Conservation (phyloP, 164 flowering plant genomes). For the Litsea cubeba region DNA sequence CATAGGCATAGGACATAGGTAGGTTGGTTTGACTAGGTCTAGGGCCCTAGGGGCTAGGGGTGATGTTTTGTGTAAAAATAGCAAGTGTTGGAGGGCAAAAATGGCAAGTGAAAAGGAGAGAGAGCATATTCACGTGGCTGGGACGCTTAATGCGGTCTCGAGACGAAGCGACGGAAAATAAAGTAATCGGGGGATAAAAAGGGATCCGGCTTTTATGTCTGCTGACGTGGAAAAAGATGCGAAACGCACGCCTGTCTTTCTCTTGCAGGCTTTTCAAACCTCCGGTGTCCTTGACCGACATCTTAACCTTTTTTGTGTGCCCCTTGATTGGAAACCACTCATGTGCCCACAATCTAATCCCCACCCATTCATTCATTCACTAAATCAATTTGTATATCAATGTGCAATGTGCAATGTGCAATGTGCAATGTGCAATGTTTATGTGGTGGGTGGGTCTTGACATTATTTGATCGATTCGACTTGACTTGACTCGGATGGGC, state of each 20-base stretch:
- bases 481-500: too few relatives aligned
- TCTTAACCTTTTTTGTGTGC: not conserved
- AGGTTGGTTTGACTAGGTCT: too few relatives aligned
- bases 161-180: not conserved
- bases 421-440: too few relatives aligned
- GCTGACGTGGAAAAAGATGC: constrained; percentile 9
- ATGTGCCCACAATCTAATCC: not conserved
- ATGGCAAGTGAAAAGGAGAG: not conserved
- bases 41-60: too few relatives aligned
- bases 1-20: too few relatives aligned
- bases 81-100: too few relatives aligned
- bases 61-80: not conserved
- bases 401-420: too few relatives aligned
- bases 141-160: constrained; percentile 15
- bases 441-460: too few relatives aligned
- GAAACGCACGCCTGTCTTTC: not conserved
- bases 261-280: not conserved
- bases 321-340: not conserved
- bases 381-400: too few relatives aligned
- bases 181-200: not conserved
- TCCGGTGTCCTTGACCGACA: not conserved
- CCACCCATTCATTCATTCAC: not conserved
- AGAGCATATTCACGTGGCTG: constrained; percentile 10
- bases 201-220: constrained; percentile 9
- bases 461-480: too few relatives aligned